Evolutionary conservation across 441 rosid genomes (phyloP).

Genomic region (Pelargonium myrrhifolium): DNA sequence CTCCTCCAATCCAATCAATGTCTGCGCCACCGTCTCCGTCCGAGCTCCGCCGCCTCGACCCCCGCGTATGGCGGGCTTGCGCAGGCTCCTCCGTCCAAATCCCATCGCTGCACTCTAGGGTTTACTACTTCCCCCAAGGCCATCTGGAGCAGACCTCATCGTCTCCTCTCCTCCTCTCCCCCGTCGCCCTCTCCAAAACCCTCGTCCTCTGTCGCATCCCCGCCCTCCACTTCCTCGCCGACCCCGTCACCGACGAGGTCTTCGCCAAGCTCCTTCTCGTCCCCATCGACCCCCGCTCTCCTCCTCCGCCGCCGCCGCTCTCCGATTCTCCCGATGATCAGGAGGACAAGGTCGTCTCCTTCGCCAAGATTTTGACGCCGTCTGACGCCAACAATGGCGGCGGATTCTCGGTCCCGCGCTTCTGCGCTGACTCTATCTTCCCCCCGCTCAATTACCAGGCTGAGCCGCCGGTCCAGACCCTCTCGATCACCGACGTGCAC

Average conservation of each 20-base stretch:
- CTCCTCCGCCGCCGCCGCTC: conserved; percentile 30
- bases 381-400: conserved; percentile 85
- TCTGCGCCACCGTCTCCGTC: neutral
- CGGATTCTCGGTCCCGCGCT: conserved; percentile 94
- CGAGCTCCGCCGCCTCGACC: conserved; percentile 44
- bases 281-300: conserved; percentile 39
- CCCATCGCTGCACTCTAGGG: conserved; percentile 67
- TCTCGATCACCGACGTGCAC: conserved; percentile 81
- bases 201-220: conserved; percentile 57
- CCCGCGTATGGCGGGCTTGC: conserved; percentile 95
- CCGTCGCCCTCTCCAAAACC: conserved; percentile 36
- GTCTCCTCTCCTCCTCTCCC: conserved; percentile 51
- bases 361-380: conserved; percentile 87
- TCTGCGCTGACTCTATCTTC: conserved; percentile 91
- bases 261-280: conserved; percentile 55
- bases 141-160: conserved; percentile 81
- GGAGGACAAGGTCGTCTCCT: conserved; percentile 63
- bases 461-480: conserved; percentile 94
- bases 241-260: conserved; percentile 80
- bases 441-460: conserved; percentile 70
- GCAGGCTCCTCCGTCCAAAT: conserved; percentile 92
- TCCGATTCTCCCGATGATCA: conserved; percentile 27
- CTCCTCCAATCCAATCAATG: neutral
- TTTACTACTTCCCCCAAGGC: conserved; percentile 88
- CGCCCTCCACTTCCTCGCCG: conserved; percentile 71